Conservation (phyloP, 2,329 filamentous ascomycete species). For the Claviceps spartinae region DNA sequence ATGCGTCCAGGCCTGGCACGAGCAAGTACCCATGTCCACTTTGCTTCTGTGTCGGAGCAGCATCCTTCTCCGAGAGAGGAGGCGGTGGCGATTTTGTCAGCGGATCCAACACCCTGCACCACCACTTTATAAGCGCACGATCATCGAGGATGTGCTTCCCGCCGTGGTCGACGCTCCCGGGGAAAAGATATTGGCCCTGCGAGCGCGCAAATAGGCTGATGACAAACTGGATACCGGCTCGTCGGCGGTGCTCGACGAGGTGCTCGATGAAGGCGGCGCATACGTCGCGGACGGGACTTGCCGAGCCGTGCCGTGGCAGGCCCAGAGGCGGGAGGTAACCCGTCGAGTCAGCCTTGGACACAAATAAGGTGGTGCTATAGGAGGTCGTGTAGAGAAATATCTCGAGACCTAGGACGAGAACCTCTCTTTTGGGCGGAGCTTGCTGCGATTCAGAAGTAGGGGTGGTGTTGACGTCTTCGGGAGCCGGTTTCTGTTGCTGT, state of each 20-base stretch:
- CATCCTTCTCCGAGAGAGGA: conserved; percentile 21
- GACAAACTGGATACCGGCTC: conserved; percentile 53
- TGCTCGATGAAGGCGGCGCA: conserved; percentile 64
- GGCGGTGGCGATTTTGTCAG: conserved; percentile 42
- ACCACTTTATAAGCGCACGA: conserved; percentile 83
- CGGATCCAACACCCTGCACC: conserved; percentile 77
- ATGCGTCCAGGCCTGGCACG: conserved; percentile 72
- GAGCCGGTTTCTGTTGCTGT: neutral
- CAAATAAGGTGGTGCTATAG: conserved; percentile 73
- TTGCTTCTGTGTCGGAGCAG: conserved; percentile 27
- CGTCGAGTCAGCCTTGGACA: conserved; percentile 94
- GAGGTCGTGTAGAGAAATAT: conserved; percentile 75
- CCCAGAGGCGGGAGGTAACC: conserved; percentile 63
- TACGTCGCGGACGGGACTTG: conserved; percentile 62
- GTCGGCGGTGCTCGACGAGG: conserved; percentile 53
- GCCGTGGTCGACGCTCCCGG: conserved; percentile 71
- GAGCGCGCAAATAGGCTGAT: conserved; percentile 85
- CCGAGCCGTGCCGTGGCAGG: conserved; percentile 44
- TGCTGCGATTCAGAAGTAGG: neutral
- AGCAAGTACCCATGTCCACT: conserved; percentile 55
- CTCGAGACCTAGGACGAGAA: conserved; percentile 75
- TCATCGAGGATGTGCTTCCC: conserved; percentile 90
- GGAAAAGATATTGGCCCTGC: conserved; percentile 89
- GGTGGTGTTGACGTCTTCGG: neutral
- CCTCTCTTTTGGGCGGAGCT: conserved; percentile 22